Evolutionary conservation across 352 stramenopile genomes (phyloP).

Genomic region (Globisporangium takayamanum): DNA sequence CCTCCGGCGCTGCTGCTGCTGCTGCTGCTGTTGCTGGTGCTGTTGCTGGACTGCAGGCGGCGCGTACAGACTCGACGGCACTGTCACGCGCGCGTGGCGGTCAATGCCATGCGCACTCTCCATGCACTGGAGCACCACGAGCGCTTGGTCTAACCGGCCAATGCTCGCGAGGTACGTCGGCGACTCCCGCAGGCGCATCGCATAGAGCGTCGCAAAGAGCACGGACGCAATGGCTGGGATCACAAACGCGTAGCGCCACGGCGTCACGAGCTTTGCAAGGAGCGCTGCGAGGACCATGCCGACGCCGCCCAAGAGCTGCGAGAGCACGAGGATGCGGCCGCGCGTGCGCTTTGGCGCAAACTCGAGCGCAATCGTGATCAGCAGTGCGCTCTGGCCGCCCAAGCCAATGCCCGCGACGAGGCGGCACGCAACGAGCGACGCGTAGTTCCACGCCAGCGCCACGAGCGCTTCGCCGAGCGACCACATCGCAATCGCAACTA

Average conservation of each 20-base stretch:
- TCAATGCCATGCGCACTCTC: conserved; percentile 54
- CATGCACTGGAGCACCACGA: conserved; percentile 44
- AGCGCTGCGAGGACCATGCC: conserved; percentile 36
- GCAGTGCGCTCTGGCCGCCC: conserved; percentile 45
- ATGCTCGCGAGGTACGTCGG: conserved; percentile 66
- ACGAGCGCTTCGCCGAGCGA: conserved; percentile 37
- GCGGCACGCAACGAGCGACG: conserved; percentile 35
- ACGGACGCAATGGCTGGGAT: conserved; percentile 13
- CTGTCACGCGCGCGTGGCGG: conserved; percentile 37
- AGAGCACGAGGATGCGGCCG: conserved; percentile 47
- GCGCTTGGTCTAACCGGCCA: conserved; percentile 48
- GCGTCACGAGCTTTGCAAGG: conserved; percentile 21
- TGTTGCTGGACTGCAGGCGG: conserved; percentile 27
- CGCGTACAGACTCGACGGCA: conserved; percentile 56
- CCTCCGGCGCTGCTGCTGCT: conserved; percentile 18
- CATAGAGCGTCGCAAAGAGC: conserved; percentile 18
- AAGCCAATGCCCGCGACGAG: conserved; percentile 38
- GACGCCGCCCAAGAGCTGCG: conserved; percentile 31
- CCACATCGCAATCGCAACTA: conserved; percentile 31
- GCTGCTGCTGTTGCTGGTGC: conserved; percentile 2
- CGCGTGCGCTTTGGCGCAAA: conserved; percentile 53
- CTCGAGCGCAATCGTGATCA: conserved; percentile 49
- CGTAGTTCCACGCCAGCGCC: conserved; percentile 24
- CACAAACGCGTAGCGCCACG: conserved; percentile 17
- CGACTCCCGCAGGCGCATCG: conserved; percentile 44